Conservation (phyloP, 1,139 yeast species). For the Arxiozyma telluris region DNA sequence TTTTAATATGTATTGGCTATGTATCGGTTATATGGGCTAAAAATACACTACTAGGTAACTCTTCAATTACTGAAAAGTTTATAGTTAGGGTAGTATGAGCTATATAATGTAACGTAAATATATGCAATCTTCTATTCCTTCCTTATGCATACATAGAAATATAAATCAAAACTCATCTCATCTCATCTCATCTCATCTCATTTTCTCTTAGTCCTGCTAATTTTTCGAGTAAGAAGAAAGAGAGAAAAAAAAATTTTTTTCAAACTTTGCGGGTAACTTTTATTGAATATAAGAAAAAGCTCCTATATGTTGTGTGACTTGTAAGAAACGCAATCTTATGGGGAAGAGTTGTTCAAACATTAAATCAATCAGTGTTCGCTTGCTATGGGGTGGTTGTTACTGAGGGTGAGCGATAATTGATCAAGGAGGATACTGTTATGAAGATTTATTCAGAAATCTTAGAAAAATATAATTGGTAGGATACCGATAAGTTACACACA, state of each 20-base stretch:
- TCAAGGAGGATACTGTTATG: too few relatives aligned
- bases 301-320: neutral
- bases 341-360: neutral
- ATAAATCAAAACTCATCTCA: slow-evolving; percentile 1
- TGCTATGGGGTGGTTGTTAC: neutral
- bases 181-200: slow-evolving; percentile 1
- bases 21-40: neutral
- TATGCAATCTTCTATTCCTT: neutral
- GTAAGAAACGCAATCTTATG: neutral
- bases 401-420: neutral
- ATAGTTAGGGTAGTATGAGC: too few relatives aligned
- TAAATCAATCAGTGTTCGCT: too few relatives aligned
- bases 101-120: too few relatives aligned
- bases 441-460: too few relatives aligned
- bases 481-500: too few relatives aligned
- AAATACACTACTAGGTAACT: neutral
- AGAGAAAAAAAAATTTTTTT: neutral
- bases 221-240: too few relatives aligned
- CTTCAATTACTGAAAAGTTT: neutral
- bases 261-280: neutral
- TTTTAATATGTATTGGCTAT: slow-evolving; percentile 1
- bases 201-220: neutral
- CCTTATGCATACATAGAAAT: neutral
- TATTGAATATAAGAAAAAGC: too few relatives aligned
- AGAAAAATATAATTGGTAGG: too few relatives aligned